These are phyloP conservation scores for Alliaria petiolata DNA, from an alignment of 345 rosid species.

Conservation along the genomic window DNA sequence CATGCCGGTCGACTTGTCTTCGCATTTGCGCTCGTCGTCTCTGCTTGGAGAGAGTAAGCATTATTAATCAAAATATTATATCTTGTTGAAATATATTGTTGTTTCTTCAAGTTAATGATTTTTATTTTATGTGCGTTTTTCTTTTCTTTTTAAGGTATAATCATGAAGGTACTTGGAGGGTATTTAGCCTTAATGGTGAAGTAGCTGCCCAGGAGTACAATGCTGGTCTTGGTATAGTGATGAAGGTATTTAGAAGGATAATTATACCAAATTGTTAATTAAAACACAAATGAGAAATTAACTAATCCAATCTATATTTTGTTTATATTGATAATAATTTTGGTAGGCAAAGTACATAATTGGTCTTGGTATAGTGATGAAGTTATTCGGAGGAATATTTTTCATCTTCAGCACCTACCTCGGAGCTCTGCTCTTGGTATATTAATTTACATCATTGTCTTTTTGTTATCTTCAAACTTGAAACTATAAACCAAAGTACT, in stretches of 20 bases:
- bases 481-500: not conserved
- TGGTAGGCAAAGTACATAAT: slow-evolving; percentile 20
- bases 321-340: not conserved
- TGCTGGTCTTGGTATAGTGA: not conserved
- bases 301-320: too few species aligned
- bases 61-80: not conserved
- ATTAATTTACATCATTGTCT: not conserved
- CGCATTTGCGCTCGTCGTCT: slow-evolving; percentile 8
- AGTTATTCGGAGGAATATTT: slow-evolving; percentile 11
- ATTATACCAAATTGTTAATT: not conserved
- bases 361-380: slow-evolving; percentile 18
- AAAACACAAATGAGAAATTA: too few species aligned
- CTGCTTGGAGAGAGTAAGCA: slow-evolving; percentile 27
- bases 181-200: slow-evolving; percentile 7
- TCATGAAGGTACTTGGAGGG: not conserved
- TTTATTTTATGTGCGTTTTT: not conserved
- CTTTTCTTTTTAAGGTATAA: not conserved
- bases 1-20: slow-evolving; percentile 6
- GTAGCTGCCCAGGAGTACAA: slow-evolving; percentile 6
- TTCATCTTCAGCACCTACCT: slow-evolving; percentile 19
- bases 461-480: not conserved
- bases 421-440: slow-evolving; percentile 23
- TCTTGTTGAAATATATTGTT: not conserved
- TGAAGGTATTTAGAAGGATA: not conserved
- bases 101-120: not conserved